Evolutionary conservation across 2,329 filamentous ascomycete species (phyloP), one percentile per base, ranked within the genome.

Genomic region (Neonectria ditissima): DNA sequence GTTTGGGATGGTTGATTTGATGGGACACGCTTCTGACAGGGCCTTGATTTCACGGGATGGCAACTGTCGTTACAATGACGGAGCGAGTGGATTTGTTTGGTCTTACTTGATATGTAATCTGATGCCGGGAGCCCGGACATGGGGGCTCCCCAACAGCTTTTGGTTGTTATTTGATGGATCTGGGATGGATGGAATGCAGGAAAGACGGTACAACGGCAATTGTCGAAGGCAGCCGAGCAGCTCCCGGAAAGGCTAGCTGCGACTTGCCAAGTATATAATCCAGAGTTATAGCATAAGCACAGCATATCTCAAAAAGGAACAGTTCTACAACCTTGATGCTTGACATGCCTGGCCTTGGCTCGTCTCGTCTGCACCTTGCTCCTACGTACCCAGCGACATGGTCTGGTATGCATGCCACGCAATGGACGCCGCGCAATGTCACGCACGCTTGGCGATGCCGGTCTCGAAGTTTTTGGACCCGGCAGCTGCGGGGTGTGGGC

Each of bases 71-170:
- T 58, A 52, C 39, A 51, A 45, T 51, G 57, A 28, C 37, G 56
- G 52, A 63, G 66, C 66, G 65, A 65, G 51, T 66, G 20, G 43
- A 30, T 59, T 43, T 48, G 20, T 55, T 58, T 47, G 45, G n/a
- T 37, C 60, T 13, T 61, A 54, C 20, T 52, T 28, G 57, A 34
- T 54, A 62, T 55, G 39, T 60, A 62, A 66, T 65, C 44, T 30
- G 30, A 18, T 32, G 34, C 32, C 53, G 47, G 57, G 48, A 48
- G 55, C 24, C 47, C 30, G 45, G 45, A 24, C 22, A 39, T 53
- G 8, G 45, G 45, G 48, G 18, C 41, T 39, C 48, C 32, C 50
- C 54, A 63, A 43, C 52, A 43, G 41, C 39, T 48, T 64, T 41
- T 55, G 55, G 54, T 52, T 53, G 18, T 58, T 24, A 22, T 34